These are phyloP conservation scores for Magnaporthiopsis incrustans DNA, from an alignment of 2,329 filamentous ascomycete genomes.

Conservation along the genomic window DNA sequence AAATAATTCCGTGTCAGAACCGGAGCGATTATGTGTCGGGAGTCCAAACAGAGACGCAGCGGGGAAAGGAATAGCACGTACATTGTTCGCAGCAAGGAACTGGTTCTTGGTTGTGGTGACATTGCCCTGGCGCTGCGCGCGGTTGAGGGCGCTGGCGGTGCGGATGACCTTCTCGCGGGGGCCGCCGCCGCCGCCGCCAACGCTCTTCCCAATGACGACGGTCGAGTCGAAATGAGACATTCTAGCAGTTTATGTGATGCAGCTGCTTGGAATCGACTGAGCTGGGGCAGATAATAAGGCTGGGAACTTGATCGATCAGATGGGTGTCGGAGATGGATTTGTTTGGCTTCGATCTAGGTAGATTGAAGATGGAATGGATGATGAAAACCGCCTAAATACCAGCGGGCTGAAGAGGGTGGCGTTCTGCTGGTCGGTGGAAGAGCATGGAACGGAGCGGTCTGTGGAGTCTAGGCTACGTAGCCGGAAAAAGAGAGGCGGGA, in stretches of 20 bases:
- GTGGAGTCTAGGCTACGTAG: background rate
- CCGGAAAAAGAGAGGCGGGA: constrained; percentile 7
- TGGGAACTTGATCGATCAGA: background rate
- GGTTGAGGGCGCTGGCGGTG: constrained; percentile 59
- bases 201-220: background rate
- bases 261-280: background rate
- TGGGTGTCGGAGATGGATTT: background rate
- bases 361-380: background rate
- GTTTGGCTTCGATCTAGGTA: background rate
- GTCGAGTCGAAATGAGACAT: background rate
- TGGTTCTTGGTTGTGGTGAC: constrained; percentile 91
- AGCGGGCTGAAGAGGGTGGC: background rate
- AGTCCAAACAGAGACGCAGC: background rate
- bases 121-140: constrained; percentile 72
- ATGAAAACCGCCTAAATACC: background rate
- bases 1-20: background rate
- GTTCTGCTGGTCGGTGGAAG: constrained; percentile 2
- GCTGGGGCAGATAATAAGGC: background rate
- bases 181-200: constrained; percentile 42
- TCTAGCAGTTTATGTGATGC: background rate
- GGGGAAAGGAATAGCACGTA: constrained; percentile 38
- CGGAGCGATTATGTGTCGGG: background rate
- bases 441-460: background rate
- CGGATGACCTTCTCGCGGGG: constrained; percentile 50
- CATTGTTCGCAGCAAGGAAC: constrained; percentile 64